Evolutionary conservation across 2,329 filamentous ascomycete genomes (phyloP), one percentile per base, ranked within the genome.

Genomic region (Monosporascus sp.): DNA sequence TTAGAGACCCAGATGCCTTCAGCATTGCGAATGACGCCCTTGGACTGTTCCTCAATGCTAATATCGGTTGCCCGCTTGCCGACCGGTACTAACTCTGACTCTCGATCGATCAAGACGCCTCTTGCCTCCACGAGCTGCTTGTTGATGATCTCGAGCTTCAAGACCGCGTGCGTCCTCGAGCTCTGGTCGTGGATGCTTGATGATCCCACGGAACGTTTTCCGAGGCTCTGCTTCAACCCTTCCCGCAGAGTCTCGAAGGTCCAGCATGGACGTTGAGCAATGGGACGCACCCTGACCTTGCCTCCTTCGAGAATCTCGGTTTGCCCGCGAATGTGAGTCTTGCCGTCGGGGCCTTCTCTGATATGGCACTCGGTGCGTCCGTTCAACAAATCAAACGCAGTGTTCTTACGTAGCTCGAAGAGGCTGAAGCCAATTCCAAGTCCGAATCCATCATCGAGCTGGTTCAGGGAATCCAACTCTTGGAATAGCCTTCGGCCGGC

Each of bases 41-140:
- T 68, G 3, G 24, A 50, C n/a, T 69, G 56, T 55, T 76, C 73
- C 48, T 72, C 68, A 1, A 75, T 51, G 31, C 68, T 68, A 1
- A 74, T 57, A 57, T 72, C 72, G 0, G 69, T 74, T 2, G 71
- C 73, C 1, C 60, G 59, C 55, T 76, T 76, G 1, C 68, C 73
- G 2, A 75, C 68, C 6, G 73, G 73, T 0, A 76, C 74, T 0
- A 74, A 62, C 54, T 76, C 73, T 0, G 72, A 73, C 49, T 76
- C 65, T 7, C 72, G 64, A 31, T 76, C 71, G 41, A 71, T 57
- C 1, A 75, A 58, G 0, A 63, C 67, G n/a, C 71, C 57, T 4
- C 72, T 64, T 1, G 70, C 69, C 7, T 69, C 64, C 0, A 74
- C 52, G 2, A 75, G 55, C 5, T 54, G 52, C 41, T 60, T 58